A percentile compares a stretch with the other conserved stretches of the same genome.
phyloP scores from a whole-genome alignment of 176 grass and related monocot genomes.

The Lolium perenne region DNA sequence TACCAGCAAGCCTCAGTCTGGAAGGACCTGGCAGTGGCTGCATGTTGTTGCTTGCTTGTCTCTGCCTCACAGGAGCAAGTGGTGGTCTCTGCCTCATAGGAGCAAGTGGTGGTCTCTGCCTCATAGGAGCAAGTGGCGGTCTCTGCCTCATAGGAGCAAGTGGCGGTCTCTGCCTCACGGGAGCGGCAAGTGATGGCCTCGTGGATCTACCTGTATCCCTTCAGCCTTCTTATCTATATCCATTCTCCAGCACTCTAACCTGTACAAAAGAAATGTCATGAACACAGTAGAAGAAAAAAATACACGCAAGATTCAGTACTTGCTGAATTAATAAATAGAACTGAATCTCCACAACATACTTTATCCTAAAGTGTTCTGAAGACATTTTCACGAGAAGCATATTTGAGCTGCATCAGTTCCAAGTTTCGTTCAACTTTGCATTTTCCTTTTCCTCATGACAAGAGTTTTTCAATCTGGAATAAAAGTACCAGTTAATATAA shows the following conservation, averaged over 20 bases:
- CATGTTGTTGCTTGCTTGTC: too few species aligned
- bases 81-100: too few species aligned
- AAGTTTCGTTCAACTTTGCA: slow-evolving; percentile 63
- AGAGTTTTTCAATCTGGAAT: slow-evolving; percentile 78
- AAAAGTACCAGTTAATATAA: slow-evolving; percentile 35
- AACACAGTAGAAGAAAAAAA: slow-evolving; percentile 3
- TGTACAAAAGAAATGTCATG: slow-evolving; percentile 45
- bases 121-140: too few species aligned
- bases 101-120: slow-evolving; percentile 56
- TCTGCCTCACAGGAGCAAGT: too few species aligned
- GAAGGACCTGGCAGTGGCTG: too few species aligned
- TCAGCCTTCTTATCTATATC: slow-evolving; percentile 55
- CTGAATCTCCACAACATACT: slow-evolving; percentile 44
- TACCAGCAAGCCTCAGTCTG: too few species aligned
- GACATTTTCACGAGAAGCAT: slow-evolving; percentile 79
- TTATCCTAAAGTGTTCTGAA: slow-evolving; percentile 76
- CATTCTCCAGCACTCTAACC: slow-evolving; percentile 84
- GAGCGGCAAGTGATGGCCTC: slow-evolving; percentile 58
- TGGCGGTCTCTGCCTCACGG: too few species aligned
- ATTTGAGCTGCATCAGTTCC: slow-evolving; percentile 74
- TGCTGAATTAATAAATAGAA: slow-evolving; percentile 27
- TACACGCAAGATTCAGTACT: not conserved
- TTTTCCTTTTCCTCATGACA: slow-evolving; percentile 74
- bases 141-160: too few species aligned
- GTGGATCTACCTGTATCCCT: slow-evolving; percentile 55